Percentiles rank a stretch among this genome's conserved stretches.
phyloP scores from a whole-genome alignment of 1,139 yeast species.

The Debaryomyces psychrophilus region DNA sequence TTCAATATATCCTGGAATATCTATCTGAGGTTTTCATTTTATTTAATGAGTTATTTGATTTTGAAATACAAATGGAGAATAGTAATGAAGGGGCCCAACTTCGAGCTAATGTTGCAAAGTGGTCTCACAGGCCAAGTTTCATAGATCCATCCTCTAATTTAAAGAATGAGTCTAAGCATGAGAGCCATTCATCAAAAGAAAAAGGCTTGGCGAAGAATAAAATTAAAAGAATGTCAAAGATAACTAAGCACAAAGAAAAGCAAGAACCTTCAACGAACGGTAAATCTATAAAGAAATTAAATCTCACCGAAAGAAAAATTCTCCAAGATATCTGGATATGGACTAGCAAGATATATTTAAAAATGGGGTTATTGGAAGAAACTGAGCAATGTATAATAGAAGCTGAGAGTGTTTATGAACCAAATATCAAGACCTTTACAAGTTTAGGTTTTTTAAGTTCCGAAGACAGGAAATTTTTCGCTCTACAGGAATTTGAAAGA shows the following conservation, averaged over 20 bases:
- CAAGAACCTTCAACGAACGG: not conserved
- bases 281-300: slow-evolving; percentile 15
- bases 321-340: slow-evolving; percentile 75
- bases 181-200: slow-evolving; percentile 15
- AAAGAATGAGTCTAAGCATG: not conserved
- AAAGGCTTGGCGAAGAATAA: slow-evolving; percentile 24
- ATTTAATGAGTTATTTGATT: slow-evolving; percentile 57
- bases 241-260: slow-evolving; percentile 13
- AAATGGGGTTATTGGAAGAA: slow-evolving; percentile 57
- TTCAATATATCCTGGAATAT: slow-evolving; percentile 61
- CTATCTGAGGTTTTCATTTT: slow-evolving; percentile 68
- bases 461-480: slow-evolving; percentile 43
- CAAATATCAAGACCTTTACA: slow-evolving; percentile 56
- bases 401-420: slow-evolving; percentile 58
- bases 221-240: slow-evolving; percentile 24
- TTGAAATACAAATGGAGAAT: slow-evolving; percentile 22
- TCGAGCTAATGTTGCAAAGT: slow-evolving; percentile 24
- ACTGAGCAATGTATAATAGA: slow-evolving; percentile 76
- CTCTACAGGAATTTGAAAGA: slow-evolving; percentile 69
- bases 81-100: slow-evolving; percentile 8
- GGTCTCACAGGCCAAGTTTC: slow-evolving; percentile 55
- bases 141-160: slow-evolving; percentile 34
- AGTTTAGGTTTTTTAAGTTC: slow-evolving; percentile 57
- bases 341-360: slow-evolving; percentile 66
- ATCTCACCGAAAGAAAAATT: slow-evolving; percentile 33